These are phyloP conservation scores for Cucumis melo DNA, from an alignment of 306 rosid genomes.

Conservation along the genomic window DNA sequence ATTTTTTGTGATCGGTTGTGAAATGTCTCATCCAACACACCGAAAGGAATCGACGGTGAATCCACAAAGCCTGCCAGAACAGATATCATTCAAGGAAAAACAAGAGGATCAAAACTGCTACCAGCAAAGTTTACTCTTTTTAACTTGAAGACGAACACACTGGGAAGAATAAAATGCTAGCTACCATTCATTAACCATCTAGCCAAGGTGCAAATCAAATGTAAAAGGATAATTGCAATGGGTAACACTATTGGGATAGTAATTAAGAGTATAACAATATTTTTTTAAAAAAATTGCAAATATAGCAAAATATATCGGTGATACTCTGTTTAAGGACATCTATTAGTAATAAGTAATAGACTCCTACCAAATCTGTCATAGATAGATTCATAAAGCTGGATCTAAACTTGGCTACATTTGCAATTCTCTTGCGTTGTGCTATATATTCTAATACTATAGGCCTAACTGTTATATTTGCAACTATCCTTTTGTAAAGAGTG, in stretches of 20 bases:
- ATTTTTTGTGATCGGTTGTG: slow-evolving; percentile 8
- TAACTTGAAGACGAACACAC: not conserved
- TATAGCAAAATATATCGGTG: too few species aligned
- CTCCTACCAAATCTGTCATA: too few species aligned
- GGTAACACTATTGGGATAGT: too few species aligned
- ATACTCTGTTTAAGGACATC: too few species aligned
- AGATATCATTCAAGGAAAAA: not conserved
- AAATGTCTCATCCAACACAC: slow-evolving; percentile 40
- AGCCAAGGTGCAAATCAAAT: not conserved
- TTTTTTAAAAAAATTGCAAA: too few species aligned
- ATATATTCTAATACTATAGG: too few species aligned
- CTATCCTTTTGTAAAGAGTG: not conserved
- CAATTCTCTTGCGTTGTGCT: too few species aligned
- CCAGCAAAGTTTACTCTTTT: not conserved
- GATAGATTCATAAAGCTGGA: too few species aligned
- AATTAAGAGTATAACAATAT: too few species aligned
- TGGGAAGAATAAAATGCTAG: not conserved
- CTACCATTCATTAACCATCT: not conserved
- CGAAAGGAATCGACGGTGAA: slow-evolving; percentile 81
- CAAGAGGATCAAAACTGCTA: not conserved
- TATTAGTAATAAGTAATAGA: too few species aligned
- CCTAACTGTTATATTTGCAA: too few species aligned
- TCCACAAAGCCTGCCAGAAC: slow-evolving; percentile 68
- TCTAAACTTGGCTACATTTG: too few species aligned
- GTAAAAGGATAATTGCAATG: not conserved